These are phyloP conservation scores for Eucalyptus polybractea DNA, from an alignment of 345 rosid species.

Conservation along the genomic window DNA sequence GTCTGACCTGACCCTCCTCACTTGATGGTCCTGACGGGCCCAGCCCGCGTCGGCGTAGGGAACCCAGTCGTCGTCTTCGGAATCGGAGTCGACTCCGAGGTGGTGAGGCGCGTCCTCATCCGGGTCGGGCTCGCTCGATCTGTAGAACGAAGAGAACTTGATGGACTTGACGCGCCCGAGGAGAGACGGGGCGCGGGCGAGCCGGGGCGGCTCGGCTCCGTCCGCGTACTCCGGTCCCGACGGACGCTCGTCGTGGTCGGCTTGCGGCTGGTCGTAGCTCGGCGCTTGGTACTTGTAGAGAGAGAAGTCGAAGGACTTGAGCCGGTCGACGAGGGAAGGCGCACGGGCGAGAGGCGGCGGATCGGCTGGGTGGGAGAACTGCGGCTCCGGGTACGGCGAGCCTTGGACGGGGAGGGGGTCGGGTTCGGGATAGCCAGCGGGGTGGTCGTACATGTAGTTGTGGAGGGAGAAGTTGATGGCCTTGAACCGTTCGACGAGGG, in stretches of 20 bases:
- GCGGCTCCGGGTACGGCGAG: too few species aligned
- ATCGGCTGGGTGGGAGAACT: background rate
- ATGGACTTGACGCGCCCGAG: conserved; percentile 55
- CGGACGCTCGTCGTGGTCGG: background rate
- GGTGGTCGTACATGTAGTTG: background rate
- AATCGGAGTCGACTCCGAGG: background rate
- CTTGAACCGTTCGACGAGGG: conserved; percentile 36
- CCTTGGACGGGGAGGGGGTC: too few species aligned
- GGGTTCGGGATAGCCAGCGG: too few species aligned
- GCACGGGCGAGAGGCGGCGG: conserved; percentile 14
- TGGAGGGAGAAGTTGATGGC: conserved; percentile 28
- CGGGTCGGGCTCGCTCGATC: conserved; percentile 9
- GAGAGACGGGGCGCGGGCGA: conserved; percentile 40
- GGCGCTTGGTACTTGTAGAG: conserved; percentile 8
- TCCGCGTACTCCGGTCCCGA: background rate
- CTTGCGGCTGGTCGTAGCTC: background rate
- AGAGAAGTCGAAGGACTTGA: conserved; percentile 34
- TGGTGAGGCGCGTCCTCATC: background rate
- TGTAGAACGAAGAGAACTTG: conserved; percentile 18
- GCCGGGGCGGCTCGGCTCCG: background rate
- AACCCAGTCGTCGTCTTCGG: background rate
- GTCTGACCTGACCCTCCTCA: conserved; percentile 32
- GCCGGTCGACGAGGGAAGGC: conserved; percentile 44
- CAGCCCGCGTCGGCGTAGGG: background rate
- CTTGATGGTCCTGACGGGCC: background rate